These are phyloP conservation scores for Alternaria triticimaculans DNA, from an alignment of 2,329 filamentous ascomycete species.

Conservation along the genomic window DNA sequence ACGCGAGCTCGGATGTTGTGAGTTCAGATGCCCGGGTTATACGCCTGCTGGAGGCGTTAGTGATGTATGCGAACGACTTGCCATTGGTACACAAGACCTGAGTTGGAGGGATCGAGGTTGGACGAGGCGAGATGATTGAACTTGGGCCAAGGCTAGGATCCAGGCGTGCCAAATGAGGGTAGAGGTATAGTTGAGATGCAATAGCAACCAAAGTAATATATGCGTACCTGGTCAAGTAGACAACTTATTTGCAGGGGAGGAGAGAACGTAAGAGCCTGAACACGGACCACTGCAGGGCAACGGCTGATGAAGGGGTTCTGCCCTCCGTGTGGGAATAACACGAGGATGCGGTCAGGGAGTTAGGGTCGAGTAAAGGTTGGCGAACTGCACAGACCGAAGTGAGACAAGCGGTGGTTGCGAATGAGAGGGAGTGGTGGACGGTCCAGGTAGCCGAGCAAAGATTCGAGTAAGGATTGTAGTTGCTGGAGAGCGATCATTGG, in stretches of 20 bases:
- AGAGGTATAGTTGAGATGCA: slow-evolving; percentile 29
- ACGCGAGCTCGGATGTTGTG: slow-evolving; percentile 32
- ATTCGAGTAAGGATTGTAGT: slow-evolving; percentile 5
- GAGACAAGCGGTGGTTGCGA: slow-evolving; percentile 13
- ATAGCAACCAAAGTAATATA: slow-evolving; percentile 38
- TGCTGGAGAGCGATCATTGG: slow-evolving; percentile 16
- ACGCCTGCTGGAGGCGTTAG: slow-evolving; percentile 7
- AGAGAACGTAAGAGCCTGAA: slow-evolving; percentile 31
- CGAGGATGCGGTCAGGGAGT: slow-evolving; percentile 33
- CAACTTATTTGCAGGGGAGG: slow-evolving; percentile 30
- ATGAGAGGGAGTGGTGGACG: slow-evolving; percentile 1
- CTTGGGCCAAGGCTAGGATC: slow-evolving; percentile 6
- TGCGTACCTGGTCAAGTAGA: slow-evolving; percentile 40
- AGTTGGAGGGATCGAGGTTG: slow-evolving; percentile 14
- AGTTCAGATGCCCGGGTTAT: slow-evolving; percentile 4
- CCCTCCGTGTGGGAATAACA: slow-evolving; percentile 31
- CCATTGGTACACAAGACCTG: slow-evolving; percentile 20
- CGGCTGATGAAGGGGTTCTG: slow-evolving; percentile 33
- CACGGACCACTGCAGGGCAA: slow-evolving; percentile 32
- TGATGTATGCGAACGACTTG: slow-evolving; percentile 18
- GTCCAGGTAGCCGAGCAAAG: not conserved
- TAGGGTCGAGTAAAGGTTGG: slow-evolving; percentile 20
- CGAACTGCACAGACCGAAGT: slow-evolving; percentile 25
- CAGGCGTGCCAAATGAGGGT: slow-evolving; percentile 10
- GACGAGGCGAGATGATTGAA: slow-evolving; percentile 15